Evolutionary conservation across 2,329 filamentous ascomycete genomes (phyloP).

Genomic region (Penicillium sp.): DNA sequence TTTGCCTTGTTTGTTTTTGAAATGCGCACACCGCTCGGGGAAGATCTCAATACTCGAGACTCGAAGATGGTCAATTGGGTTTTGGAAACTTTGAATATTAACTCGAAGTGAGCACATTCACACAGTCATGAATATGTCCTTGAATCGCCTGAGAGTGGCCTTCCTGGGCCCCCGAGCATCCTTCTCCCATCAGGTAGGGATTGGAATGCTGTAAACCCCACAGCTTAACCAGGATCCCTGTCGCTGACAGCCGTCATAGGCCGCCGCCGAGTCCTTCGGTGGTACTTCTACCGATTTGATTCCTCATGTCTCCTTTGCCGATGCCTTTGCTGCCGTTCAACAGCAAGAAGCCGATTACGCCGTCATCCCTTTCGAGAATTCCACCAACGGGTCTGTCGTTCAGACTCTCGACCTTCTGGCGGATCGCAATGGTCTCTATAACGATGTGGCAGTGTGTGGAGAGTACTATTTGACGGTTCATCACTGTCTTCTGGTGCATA

Average conservation of each 20-base stretch:
- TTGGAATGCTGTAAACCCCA: conserved; percentile 9
- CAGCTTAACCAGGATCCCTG: conserved; percentile 17
- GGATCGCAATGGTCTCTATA: conserved; percentile 61
- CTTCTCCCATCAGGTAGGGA: conserved; percentile 62
- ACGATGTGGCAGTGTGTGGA: conserved; percentile 68
- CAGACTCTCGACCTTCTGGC: conserved; percentile 86
- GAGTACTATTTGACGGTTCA: conserved; percentile 84
- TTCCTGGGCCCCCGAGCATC: conserved; percentile 62
- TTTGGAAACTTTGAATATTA: background rate
- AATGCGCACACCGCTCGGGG: conserved; percentile 17
- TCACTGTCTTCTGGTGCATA: conserved; percentile 68
- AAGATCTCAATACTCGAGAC: conserved; percentile 2
- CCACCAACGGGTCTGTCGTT: conserved; percentile 85
- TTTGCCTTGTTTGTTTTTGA: conserved; percentile 25
- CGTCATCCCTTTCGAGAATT: conserved; percentile 93
- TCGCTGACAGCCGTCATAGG: conserved; percentile 37
- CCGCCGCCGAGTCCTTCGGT: conserved; percentile 51
- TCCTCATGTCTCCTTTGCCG: conserved; percentile 43
- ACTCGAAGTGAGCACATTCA: background rate
- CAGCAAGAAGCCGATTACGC: conserved; percentile 60
- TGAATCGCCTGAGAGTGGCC: conserved; percentile 36
- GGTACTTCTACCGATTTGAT: conserved; percentile 26
- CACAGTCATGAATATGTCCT: background rate
- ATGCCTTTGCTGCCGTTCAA: conserved; percentile 77
- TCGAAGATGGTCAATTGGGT: background rate